These are phyloP conservation scores for Purpureocillium takamizusanense DNA, from an alignment of 2,329 filamentous ascomycete genomes.

Conservation along the genomic window DNA sequence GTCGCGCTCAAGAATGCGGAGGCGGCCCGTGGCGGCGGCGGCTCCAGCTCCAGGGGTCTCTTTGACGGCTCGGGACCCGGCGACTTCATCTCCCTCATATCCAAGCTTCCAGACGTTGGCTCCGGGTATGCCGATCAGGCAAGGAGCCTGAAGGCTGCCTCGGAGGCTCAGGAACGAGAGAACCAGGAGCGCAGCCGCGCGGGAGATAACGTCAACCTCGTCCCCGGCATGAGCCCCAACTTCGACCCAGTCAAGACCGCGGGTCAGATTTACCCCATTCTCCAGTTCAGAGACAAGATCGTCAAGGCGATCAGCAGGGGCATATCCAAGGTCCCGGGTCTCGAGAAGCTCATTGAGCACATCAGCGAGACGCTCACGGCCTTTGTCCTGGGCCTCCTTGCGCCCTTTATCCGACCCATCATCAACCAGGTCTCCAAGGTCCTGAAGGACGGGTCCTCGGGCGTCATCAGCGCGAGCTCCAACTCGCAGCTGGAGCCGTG, in stretches of 20 bases:
- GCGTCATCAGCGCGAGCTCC: slow-evolving; percentile 57
- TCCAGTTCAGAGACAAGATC: slow-evolving; percentile 89
- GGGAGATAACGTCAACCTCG: slow-evolving; percentile 43
- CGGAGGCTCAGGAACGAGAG: slow-evolving; percentile 54
- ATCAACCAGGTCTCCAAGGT: slow-evolving; percentile 79
- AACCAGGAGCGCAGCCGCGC: slow-evolving; percentile 32
- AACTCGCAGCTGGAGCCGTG: slow-evolving; percentile 72
- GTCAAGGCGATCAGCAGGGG: slow-evolving; percentile 78
- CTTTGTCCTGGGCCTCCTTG: slow-evolving; percentile 82
- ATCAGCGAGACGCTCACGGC: slow-evolving; percentile 89
- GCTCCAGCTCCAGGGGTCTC: slow-evolving; percentile 29
- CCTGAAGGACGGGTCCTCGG: slow-evolving; percentile 77
- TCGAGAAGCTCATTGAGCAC: slow-evolving; percentile 84
- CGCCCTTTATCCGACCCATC: slow-evolving; percentile 85
- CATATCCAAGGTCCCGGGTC: slow-evolving; percentile 84
- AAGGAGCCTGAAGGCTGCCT: slow-evolving; percentile 48
- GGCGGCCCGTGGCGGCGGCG: slow-evolving; percentile 29
- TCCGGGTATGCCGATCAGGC: slow-evolving; percentile 60
- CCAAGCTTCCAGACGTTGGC: slow-evolving; percentile 64
- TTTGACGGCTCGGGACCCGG: slow-evolving; percentile 29
- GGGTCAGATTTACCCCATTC: slow-evolving; percentile 84
- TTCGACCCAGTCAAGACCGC: slow-evolving; percentile 74
- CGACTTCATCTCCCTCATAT: slow-evolving; percentile 64
- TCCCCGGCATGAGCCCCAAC: slow-evolving; percentile 65
- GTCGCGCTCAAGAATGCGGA: slow-evolving; percentile 62